phyloP scores from a whole-genome alignment of 208 protist genomes.

The Leishmania arabica region DNA sequence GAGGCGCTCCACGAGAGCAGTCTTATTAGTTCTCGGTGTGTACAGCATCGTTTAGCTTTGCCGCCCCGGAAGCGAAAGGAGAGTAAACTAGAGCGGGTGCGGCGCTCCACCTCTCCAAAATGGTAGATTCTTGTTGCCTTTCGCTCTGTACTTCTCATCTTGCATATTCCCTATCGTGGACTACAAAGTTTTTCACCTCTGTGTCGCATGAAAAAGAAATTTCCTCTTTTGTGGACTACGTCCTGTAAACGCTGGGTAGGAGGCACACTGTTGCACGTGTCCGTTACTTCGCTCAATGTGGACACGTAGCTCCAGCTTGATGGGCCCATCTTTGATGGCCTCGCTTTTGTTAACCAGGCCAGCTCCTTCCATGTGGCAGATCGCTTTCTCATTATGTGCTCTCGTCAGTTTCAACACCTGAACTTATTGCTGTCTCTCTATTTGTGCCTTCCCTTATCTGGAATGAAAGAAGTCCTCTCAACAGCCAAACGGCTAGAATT shows the following conservation, averaged over 20 bases:
- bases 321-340: constrained; percentile 2
- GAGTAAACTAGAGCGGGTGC: constrained; percentile 28
- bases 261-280: background rate
- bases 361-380: background rate
- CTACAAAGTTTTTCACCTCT: constrained; percentile 3
- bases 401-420: background rate
- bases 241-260: background rate
- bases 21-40: background rate
- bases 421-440: background rate
- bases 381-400: background rate
- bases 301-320: background rate
- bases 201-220: background rate
- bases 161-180: background rate
- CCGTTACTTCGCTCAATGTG: background rate
- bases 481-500: background rate
- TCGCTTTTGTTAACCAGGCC: background rate
- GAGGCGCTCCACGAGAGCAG: background rate
- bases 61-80: constrained; percentile 8
- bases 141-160: background rate
- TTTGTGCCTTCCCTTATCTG: background rate
- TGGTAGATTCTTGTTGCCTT: background rate
- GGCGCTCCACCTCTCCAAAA: background rate
- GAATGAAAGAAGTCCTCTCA: background rate
- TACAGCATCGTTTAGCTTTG: background rate
- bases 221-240: background rate